These are phyloP conservation scores for Herpotrichia juniperi DNA, from an alignment of 2,329 filamentous ascomycete genomes.

Conservation along the genomic window DNA sequence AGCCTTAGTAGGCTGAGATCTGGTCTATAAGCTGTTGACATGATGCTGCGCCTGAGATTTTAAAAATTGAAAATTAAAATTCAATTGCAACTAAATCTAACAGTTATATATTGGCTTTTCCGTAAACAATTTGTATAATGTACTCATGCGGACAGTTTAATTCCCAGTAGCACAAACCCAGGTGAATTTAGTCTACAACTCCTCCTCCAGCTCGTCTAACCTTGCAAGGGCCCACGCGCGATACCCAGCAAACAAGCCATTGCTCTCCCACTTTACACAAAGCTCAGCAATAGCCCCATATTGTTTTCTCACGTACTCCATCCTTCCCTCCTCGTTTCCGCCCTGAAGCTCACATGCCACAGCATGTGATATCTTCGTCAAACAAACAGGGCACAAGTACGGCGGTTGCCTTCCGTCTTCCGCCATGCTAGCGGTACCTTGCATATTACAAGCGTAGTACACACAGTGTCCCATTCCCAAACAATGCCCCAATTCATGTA, in stretches of 20 bases:
- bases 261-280: slow-evolving; percentile 49
- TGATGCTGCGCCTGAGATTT: no score
- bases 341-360: slow-evolving; percentile 23
- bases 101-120: no score
- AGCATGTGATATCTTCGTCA: slow-evolving; percentile 56
- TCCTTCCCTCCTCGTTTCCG: slow-evolving; percentile 26
- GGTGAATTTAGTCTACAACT: no score
- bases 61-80: no score
- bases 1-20: no score
- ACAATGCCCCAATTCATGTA: slow-evolving; percentile 72
- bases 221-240: neutral
- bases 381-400: slow-evolving; percentile 66
- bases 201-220: no score
- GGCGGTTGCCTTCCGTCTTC: slow-evolving; percentile 69
- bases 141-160: no score
- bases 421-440: slow-evolving; percentile 61
- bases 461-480: slow-evolving; percentile 70
- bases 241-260: slow-evolving; percentile 40
- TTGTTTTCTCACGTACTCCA: slow-evolving; percentile 38
- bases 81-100: no score
- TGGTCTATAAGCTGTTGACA: no score
- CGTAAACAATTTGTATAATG: no score
- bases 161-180: no score
- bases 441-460: slow-evolving; percentile 70
- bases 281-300: slow-evolving; percentile 50